Conservation (phyloP, 352 stramenopile genomes). For the Globisporangium camurandrum region DNA sequence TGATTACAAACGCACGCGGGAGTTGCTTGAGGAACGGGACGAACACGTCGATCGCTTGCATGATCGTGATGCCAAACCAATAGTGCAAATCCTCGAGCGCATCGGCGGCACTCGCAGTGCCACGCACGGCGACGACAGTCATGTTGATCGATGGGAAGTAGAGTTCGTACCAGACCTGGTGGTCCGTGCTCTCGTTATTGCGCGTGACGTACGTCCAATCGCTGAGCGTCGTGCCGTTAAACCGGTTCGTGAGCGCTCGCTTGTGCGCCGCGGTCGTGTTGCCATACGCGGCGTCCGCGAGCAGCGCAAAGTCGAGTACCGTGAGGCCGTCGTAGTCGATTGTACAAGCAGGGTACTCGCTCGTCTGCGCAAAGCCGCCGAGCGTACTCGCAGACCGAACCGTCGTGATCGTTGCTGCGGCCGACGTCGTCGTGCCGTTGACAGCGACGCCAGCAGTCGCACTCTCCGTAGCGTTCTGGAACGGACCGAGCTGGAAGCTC, state of each 20-base stretch:
- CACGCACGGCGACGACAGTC: constrained; percentile 76
- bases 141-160: constrained; percentile 74
- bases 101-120: constrained; percentile 69
- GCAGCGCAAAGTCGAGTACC: constrained; percentile 72
- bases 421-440: constrained; percentile 16
- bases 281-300: constrained; percentile 72
- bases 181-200: constrained; percentile 62
- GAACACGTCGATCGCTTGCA: constrained; percentile 75
- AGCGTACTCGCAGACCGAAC: constrained; percentile 35
- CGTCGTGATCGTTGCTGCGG: constrained; percentile 19
- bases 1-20: constrained; percentile 56
- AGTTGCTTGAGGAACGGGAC: constrained; percentile 82
- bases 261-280: constrained; percentile 57
- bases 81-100: constrained; percentile 81
- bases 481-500: constrained; percentile 42
- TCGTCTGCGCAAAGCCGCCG: constrained; percentile 41
- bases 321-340: constrained; percentile 49
- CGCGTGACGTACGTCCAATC: constrained; percentile 67
- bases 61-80: constrained; percentile 83
- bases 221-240: constrained; percentile 62
- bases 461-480: constrained; percentile 32
- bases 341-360: constrained; percentile 64
- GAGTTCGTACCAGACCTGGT: constrained; percentile 77
- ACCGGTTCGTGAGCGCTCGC: constrained; percentile 50
- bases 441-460: too few species aligned